These are phyloP conservation scores for Barbarea vulgaris DNA, from an alignment of 345 rosid species.

Conservation along the genomic window DNA sequence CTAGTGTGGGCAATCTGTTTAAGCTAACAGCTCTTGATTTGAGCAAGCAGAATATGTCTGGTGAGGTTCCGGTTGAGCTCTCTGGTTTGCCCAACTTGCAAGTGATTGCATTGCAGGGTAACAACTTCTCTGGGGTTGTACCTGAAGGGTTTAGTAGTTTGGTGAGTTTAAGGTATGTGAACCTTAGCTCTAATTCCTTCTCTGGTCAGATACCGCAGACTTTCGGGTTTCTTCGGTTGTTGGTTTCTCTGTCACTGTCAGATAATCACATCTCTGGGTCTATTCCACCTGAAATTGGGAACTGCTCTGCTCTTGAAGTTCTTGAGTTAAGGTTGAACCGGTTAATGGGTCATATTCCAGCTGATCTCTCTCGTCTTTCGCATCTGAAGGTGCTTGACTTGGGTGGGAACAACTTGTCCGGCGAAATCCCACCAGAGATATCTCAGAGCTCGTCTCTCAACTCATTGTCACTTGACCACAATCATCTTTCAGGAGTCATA, in stretches of 20 bases:
- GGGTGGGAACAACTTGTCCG: slow-evolving; percentile 68
- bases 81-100: slow-evolving; percentile 84
- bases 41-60: slow-evolving; percentile 69
- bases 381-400: slow-evolving; percentile 65
- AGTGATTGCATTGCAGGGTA: slow-evolving; percentile 84
- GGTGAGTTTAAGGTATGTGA: slow-evolving; percentile 63
- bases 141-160: slow-evolving; percentile 94
- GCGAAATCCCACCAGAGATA: slow-evolving; percentile 64
- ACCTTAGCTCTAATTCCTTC: slow-evolving; percentile 70
- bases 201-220: slow-evolving; percentile 70
- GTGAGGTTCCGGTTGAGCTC: slow-evolving; percentile 73
- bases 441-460: slow-evolving; percentile 52
- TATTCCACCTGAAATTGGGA: slow-evolving; percentile 77
- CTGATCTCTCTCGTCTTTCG: slow-evolving; percentile 62
- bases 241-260: slow-evolving; percentile 72
- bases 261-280: slow-evolving; percentile 64
- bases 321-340: slow-evolving; percentile 70
- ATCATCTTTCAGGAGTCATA: slow-evolving; percentile 73
- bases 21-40: slow-evolving; percentile 58
- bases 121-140: slow-evolving; percentile 64
- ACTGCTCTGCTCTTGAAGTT: slow-evolving; percentile 80
- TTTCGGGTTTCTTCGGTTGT: slow-evolving; percentile 69
- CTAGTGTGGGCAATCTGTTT: slow-evolving; percentile 53
- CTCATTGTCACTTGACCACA: slow-evolving; percentile 58
- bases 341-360: slow-evolving; percentile 68